Evolutionary conservation across 805 yeast species (phyloP).

Genomic region (Suhomyces pyralidae): DNA sequence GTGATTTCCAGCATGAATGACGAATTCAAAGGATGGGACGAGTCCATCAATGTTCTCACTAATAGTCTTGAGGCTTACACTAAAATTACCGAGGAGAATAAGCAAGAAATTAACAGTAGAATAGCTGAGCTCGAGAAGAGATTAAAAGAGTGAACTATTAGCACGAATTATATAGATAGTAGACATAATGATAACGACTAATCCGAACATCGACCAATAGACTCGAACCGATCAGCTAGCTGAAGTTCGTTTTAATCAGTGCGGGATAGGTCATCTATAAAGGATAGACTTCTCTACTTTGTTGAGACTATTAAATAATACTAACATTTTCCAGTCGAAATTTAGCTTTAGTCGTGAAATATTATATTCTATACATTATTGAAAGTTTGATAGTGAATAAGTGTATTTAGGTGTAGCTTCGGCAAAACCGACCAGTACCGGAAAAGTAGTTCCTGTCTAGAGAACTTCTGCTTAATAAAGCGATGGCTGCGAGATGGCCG

Average conservation of each 20-base stretch:
- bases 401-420: neutral
- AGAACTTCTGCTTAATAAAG: neutral
- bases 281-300: too few species aligned
- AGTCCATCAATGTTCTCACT: slow-evolving; percentile 19
- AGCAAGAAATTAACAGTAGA: slow-evolving; percentile 11
- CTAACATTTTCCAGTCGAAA: neutral
- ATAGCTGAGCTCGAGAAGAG: slow-evolving; percentile 11
- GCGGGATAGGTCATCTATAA: too few species aligned
- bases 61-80: slow-evolving; percentile 22
- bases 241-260: too few species aligned
- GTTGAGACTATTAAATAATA: neutral
- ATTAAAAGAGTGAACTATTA: neutral
- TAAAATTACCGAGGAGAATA: slow-evolving; percentile 21
- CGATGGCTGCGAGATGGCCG: neutral
- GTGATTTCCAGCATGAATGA: slow-evolving; percentile 20
- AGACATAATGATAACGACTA: too few species aligned
- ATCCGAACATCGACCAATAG: too few species aligned
- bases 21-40: slow-evolving; percentile 33
- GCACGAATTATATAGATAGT: too few species aligned
- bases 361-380: too few species aligned
- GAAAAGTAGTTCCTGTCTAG: neutral
- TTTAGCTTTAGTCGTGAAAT: neutral
- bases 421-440: too few species aligned
- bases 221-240: too few species aligned
- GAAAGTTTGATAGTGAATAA: neutral